Percentiles rank a stretch among this genome's conserved stretches.
Evolutionary conservation across 2,329 filamentous ascomycete genomes (phyloP).

Genomic region (Pseudopyrenochaeta lycopersici): DNA sequence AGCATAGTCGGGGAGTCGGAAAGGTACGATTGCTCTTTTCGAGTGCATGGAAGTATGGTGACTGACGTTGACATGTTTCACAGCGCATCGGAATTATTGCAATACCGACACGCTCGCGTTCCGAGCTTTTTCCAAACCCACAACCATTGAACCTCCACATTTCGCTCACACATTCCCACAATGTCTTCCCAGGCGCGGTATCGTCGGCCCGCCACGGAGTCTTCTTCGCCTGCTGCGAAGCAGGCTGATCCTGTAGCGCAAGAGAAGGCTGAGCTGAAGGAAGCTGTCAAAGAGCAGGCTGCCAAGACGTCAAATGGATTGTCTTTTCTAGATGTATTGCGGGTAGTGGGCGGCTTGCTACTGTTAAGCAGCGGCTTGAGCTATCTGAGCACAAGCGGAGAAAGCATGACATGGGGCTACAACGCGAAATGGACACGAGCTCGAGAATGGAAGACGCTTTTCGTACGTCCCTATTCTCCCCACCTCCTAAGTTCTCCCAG

Average conservation of each 20-base stretch:
- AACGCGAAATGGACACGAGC: conserved; percentile 50
- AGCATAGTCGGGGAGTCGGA: no score
- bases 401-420: conserved; percentile 56
- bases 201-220: conserved; percentile 23
- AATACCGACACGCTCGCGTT: no score
- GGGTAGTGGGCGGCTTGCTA: conserved; percentile 72
- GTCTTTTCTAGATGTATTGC: conserved; percentile 69
- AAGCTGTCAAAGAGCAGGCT: conserved; percentile 34
- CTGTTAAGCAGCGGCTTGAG: conserved; percentile 74
- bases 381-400: conserved; percentile 77
- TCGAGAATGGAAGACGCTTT: conserved; percentile 42
- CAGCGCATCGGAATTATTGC: no score
- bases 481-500: not conserved
- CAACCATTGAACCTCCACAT: not conserved
- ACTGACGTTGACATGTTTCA: no score
- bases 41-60: no score
- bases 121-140: no score
- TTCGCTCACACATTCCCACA: conserved; percentile 1
- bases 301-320: conserved; percentile 29
- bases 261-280: conserved; percentile 37
- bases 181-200: conserved; percentile 36
- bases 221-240: conserved; percentile 6
- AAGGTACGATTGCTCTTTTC: no score
- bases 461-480: conserved; percentile 31
- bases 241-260: conserved; percentile 16